Conservation (phyloP, 1,139 yeast species). For the Kazachstania sp. region DNA sequence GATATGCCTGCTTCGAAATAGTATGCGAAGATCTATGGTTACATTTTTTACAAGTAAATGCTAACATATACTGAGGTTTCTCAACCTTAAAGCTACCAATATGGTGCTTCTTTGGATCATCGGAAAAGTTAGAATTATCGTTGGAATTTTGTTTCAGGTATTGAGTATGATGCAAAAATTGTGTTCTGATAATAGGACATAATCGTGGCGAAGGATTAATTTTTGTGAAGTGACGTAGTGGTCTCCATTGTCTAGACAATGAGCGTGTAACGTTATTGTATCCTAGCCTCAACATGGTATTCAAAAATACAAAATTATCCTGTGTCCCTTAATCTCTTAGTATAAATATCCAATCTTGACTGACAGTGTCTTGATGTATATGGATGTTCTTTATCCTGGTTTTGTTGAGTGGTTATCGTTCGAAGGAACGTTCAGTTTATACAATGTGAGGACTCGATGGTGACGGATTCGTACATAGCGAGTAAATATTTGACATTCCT, state of each 20-base stretch:
- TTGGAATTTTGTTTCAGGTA: neutral
- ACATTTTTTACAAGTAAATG: conserved; percentile 90
- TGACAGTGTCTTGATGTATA: too few relatives aligned
- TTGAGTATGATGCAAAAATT: neutral
- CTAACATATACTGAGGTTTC: conserved; percentile 73
- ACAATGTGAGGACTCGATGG: too few relatives aligned
- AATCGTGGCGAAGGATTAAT: neutral
- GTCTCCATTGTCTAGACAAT: neutral
- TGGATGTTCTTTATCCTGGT: too few relatives aligned
- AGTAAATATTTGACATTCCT: too few relatives aligned
- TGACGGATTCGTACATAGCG: too few relatives aligned
- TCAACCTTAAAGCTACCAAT: conserved; percentile 36
- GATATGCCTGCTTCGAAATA: conserved; percentile 86
- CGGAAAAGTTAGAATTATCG: neutral
- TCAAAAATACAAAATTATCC: neutral
- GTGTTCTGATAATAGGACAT: neutral
- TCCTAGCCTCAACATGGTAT: neutral
- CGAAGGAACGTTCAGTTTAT: too few relatives aligned
- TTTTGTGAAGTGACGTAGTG: neutral
- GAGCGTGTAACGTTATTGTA: neutral
- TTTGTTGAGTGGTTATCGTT: too few relatives aligned
- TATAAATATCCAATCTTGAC: too few relatives aligned
- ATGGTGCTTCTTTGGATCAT: neutral
- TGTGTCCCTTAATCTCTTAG: too few relatives aligned
- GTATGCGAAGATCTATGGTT: conserved; percentile 75